phyloP scores from a whole-genome alignment of 257 asterid species.

The Solanum sparsipilum region DNA sequence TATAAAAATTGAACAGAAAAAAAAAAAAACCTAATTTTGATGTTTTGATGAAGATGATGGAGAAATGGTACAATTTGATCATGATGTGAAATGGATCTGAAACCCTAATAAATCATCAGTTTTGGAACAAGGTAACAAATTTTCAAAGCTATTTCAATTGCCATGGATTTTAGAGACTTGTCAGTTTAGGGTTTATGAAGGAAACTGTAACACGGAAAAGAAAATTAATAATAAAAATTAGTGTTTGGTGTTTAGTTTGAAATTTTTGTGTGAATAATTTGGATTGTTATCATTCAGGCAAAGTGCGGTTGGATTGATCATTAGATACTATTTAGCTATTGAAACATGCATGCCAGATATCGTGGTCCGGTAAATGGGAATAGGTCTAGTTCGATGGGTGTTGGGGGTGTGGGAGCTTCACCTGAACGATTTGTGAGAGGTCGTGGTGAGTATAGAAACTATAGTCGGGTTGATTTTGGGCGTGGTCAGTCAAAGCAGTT shows the following conservation, averaged over 20 bases:
- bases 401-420: constrained; percentile 42
- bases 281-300: background rate
- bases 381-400: constrained; percentile 58
- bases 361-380: constrained; percentile 64
- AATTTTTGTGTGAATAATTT: background rate
- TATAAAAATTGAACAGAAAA: background rate
- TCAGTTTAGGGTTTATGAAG: background rate
- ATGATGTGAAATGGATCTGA: background rate
- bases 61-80: background rate
- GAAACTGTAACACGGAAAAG: background rate
- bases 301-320: background rate
- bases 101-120: background rate
- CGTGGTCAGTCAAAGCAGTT: constrained; percentile 51
- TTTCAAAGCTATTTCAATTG: background rate
- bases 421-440: constrained; percentile 62
- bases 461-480: constrained; percentile 56
- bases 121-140: background rate
- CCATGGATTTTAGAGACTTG: background rate
- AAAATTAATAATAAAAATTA: background rate
- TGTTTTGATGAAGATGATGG: background rate
- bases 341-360: constrained; percentile 62
- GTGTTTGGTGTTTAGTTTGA: background rate
- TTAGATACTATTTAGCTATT: background rate
- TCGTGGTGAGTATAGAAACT: constrained; percentile 50
- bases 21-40: background rate